Base-by-base conservation (phyloP, 2,329 filamentous ascomycete species). In the Fonsecaea pedrosoi region DNA sequence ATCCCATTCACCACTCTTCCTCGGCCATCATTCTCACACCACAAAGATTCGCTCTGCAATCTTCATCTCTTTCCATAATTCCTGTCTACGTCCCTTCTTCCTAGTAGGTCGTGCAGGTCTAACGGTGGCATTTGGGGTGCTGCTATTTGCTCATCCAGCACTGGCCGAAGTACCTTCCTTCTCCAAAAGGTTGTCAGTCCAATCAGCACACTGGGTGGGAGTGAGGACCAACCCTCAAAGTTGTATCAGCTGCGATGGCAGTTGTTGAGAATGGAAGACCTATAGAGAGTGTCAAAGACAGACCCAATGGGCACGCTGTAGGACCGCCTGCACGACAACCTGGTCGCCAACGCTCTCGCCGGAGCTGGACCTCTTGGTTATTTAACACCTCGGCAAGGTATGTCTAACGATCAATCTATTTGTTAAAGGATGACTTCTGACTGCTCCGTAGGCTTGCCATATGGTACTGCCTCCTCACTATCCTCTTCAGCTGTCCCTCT, bases 381-480 rank as follows among this genome's bases (percentile, higher is more conserved):
- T 67, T 87, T 69, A 85, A 79, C 75, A 78, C 82, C 18, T 70
- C 84, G 37, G 85, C 86, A 15, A 86, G 88, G 87, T 87, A 81
- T 64, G 79, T 21, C 32, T 8, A 18, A 35, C 18, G 25, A n/a
- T 12, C 12, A 25, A 9, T 3, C 15, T 13, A 12, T 37, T 38
- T 45, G 42, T 58, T 8, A 13, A 48, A 21, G 25, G 15, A 32
- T 4, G 6, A 56, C 25, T 35, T 59, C 63, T 70, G 42, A 69
- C 62, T 30, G 4, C 10, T 5, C 55, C 62, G 56, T 69, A 94
- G 94, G 74, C 78, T 97, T 54, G 78, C 89, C 65, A 90, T 92
- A 21, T 99, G 94, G 94, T 96, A 95, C 77, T 85, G 89, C 40
- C 88, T 98, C 70, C 78, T 93, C 68, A 95, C 91, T 30, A 82